Conservation (phyloP, 1,139 yeast species). For the Taphrina populina region DNA sequence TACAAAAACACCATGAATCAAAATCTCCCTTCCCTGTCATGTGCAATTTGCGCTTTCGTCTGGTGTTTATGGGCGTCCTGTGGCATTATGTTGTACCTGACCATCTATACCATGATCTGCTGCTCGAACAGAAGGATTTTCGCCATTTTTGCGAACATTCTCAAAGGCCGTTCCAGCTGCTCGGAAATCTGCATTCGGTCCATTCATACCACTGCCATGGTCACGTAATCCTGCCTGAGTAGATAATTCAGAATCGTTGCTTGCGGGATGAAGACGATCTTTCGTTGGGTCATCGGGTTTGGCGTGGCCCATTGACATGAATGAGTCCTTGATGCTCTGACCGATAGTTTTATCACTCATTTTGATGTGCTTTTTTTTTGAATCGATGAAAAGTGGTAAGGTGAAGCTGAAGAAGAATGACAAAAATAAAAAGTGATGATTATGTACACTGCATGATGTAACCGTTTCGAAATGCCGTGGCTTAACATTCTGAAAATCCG, state of each 20-base stretch:
- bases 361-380: too few relatives aligned
- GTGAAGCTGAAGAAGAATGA: too few relatives aligned
- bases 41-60: too few relatives aligned
- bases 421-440: too few relatives aligned
- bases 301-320: slow-evolving; percentile 22
- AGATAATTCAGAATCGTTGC: neutral
- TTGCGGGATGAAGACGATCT: slow-evolving; percentile 3
- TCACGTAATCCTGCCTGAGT: slow-evolving; percentile 4
- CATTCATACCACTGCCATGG: slow-evolving; percentile 17
- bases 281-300: neutral
- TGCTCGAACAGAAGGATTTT: neutral
- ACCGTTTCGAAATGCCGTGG: too few relatives aligned
- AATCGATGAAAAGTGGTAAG: too few relatives aligned
- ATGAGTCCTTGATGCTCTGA: slow-evolving; percentile 16
- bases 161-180: slow-evolving; percentile 12
- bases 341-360: neutral
- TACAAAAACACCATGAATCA: too few relatives aligned
- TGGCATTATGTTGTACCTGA: slow-evolving; percentile 14
- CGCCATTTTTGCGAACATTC: slow-evolving; percentile 7
- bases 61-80: too few relatives aligned
- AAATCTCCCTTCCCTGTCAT: too few relatives aligned
- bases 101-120: slow-evolving; percentile 9
- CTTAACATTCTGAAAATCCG: too few relatives aligned
- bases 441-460: too few relatives aligned
- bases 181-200: slow-evolving; percentile 17